Conservation (phyloP, 2,329 filamentous ascomycete species). For the Penicillium sp. region DNA sequence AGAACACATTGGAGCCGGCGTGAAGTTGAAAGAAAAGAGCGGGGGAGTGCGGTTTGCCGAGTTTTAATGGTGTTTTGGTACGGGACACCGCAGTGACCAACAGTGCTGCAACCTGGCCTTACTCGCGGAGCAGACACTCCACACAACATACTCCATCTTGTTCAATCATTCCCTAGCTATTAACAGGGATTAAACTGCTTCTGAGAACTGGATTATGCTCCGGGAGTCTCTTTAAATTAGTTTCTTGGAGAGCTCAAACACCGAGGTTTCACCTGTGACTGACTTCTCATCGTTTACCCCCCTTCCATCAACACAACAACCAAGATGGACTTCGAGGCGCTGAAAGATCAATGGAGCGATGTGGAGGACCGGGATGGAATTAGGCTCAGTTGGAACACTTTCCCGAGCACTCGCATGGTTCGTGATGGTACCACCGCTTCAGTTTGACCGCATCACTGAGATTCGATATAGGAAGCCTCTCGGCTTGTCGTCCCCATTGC, state of each 20-base stretch:
- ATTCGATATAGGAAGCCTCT: conserved; percentile 73
- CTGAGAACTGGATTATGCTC: conserved; percentile 35
- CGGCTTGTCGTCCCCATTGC: conserved; percentile 94
- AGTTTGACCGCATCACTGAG: conserved; percentile 27
- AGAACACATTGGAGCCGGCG: conserved; percentile 52
- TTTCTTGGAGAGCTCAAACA: conserved; percentile 19
- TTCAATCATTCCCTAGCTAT: conserved; percentile 29
- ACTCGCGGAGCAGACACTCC: conserved; percentile 35
- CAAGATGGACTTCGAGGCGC: conserved; percentile 84
- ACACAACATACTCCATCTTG: conserved; percentile 39
- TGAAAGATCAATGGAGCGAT: conserved; percentile 96
- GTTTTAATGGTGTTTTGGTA: conserved; percentile 34
- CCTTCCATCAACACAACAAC: conserved; percentile 27
- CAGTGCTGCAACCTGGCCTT: conserved; percentile 50
- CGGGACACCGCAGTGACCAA: conserved; percentile 37
- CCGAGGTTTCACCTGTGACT: conserved; percentile 14
- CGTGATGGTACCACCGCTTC: conserved; percentile 31
- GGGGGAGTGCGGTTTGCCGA: conserved; percentile 23
- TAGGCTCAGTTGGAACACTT: conserved; percentile 97
- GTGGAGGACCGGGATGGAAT: conserved; percentile 96
- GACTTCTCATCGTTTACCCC: conserved; percentile 22
- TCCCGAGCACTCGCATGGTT: conserved; percentile 96
- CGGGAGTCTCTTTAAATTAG: conserved; percentile 23
- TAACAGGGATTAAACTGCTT: conserved; percentile 28
- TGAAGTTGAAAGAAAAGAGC: conserved; percentile 43